Evolutionary conservation across 768 basidiomycete species (phyloP), one percentile per base, ranked within the genome.

Genomic region (Leccinum variicolor): DNA sequence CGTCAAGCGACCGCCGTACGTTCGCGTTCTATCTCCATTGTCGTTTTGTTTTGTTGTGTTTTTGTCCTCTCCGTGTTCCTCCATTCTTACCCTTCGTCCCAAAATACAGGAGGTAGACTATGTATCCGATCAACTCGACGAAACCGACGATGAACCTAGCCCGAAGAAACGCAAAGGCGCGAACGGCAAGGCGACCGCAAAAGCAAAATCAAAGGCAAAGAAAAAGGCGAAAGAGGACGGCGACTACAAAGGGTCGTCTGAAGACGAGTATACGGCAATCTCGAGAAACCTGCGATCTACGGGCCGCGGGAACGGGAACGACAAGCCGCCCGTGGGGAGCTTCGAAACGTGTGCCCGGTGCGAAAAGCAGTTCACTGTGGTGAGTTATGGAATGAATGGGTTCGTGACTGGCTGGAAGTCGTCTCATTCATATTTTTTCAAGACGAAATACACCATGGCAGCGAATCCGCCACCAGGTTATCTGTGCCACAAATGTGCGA

Each of bases 371-470:
- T 97, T 96, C 69, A 92, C 92, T 15, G 90, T 95, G 67, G 96
- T 97, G 71, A 56, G 86, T 80, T 80, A 15, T 28, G 41, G 5
- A 43, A 21, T 21, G 19, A n/a, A n/a, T 41, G 9, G 9, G 39
- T 41, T 39, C 9, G 9, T 6, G 29, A 29, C 33, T 34, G 11
- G 52, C 33, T 57, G 7, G 7, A 10, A 21, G 14, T 45, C n/a
- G 19, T 13, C 34, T 62, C 8, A 55, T 21, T 25, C 14, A 1
- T 29, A 36, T 33, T 17, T 10, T 36, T 26, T 46, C 17, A 45
- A 95, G 94, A 94, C 91, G 2, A 87, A 84, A 65, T 98, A 96
- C 66, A 97, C 95, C 0, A 75, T 90, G 62, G 82, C 91, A 6
- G 84, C 85, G 7, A 81, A 81, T 46, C 80, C 84, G 0, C 84